Percentiles rank a stretch among this genome's conserved stretches.
Evolutionary conservation across 768 basidiomycete genomes (phyloP).

Genomic region (Artomyces pyxidatus): DNA sequence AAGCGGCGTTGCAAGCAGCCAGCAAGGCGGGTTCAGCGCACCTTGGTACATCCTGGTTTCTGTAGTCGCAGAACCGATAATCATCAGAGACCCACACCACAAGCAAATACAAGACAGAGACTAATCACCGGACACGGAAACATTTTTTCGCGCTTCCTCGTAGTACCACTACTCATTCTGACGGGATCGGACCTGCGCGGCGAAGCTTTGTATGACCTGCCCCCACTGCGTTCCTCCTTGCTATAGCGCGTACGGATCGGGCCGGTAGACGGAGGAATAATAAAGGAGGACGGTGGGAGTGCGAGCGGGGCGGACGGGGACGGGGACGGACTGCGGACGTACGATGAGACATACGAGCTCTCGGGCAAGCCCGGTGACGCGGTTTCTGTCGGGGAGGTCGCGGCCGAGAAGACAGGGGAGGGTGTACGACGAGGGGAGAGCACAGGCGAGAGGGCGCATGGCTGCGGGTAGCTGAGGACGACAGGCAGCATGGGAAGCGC

Average conservation of each 20-base stretch:
- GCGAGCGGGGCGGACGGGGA: slow-evolving; percentile 8
- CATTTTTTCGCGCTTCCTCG: slow-evolving; percentile 17
- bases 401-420: background rate
- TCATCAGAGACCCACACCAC: background rate
- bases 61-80: slow-evolving; percentile 13
- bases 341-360: no score
- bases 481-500: background rate
- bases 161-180: no score
- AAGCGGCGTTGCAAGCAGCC: slow-evolving; percentile 4
- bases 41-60: slow-evolving; percentile 46
- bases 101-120: background rate
- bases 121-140: slow-evolving; percentile 15
- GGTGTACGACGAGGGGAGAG: background rate
- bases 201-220: slow-evolving; percentile 15
- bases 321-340: no score
- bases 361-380: background rate
- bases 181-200: slow-evolving; percentile 4
- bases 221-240: slow-evolving; percentile 13
- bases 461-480: background rate
- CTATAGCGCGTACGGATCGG: slow-evolving; percentile 6
- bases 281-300: slow-evolving; percentile 11
- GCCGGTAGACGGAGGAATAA: slow-evolving; percentile 9
- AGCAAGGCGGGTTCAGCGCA: slow-evolving; percentile 16
- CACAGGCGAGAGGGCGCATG: no score
- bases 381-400: background rate